Evolutionary conservation across 805 yeast species (phyloP).

Genomic region (Hanseniaspora opuntiae): DNA sequence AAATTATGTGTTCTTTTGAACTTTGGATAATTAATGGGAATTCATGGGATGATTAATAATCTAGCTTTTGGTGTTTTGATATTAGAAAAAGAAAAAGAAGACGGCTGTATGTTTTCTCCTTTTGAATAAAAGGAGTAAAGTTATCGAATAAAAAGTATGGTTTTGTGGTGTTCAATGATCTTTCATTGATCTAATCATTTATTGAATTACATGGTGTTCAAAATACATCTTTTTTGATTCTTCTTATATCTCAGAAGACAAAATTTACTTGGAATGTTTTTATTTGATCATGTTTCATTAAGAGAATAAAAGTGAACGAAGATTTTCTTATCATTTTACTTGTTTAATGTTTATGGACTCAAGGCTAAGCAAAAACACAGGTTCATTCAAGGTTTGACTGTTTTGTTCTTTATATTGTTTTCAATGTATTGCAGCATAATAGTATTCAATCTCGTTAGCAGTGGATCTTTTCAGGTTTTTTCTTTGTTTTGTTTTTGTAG

Average conservation of each 20-base stretch:
- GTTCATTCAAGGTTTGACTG: not conserved
- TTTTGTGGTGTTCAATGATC: not conserved
- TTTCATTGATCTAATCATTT: not conserved
- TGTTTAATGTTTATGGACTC: not conserved
- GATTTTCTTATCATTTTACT: not conserved
- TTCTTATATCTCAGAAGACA: too few relatives aligned
- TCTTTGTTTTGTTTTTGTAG: not conserved
- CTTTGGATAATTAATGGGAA: not conserved
- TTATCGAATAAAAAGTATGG: not conserved
- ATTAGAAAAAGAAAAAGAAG: not conserved
- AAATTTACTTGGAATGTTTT: not conserved
- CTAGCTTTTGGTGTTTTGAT: not conserved
- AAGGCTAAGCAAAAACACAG: not conserved
- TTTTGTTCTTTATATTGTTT: not conserved
- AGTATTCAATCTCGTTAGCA: not conserved
- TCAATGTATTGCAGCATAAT: not conserved
- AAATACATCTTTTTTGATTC: not conserved
- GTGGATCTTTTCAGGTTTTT: not conserved
- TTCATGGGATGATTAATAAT: conserved; percentile 2
- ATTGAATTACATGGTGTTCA: not conserved
- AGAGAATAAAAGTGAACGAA: not conserved
- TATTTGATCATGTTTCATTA: not conserved
- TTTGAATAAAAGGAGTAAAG: conserved; percentile 1
- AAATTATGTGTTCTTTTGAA: not conserved
- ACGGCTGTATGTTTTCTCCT: not conserved